phyloP scores from a whole-genome alignment of 2,329 filamentous ascomycete genomes.

The Periconia macrospinosa region DNA sequence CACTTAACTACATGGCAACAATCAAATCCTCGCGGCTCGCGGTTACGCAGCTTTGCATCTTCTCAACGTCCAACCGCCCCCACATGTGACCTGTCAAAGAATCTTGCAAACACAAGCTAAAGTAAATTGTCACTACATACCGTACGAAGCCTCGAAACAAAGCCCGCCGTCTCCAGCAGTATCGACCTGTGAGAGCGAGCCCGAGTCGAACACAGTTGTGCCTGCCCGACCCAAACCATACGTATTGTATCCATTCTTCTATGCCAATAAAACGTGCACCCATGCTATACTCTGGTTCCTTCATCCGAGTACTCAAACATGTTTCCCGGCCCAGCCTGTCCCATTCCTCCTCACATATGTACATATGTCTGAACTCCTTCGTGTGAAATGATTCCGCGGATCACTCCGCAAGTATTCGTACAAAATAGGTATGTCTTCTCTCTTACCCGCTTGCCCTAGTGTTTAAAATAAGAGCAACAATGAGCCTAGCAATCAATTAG shows the following conservation, averaged over 20 bases:
- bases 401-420: conserved; percentile 32
- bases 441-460: conserved; percentile 70
- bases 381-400: conserved; percentile 22
- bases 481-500: conserved; percentile 62
- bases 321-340: neutral
- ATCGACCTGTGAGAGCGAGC: neutral
- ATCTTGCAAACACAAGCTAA: neutral
- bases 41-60: neutral
- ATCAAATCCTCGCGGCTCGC: too few species aligned
- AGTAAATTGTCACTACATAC: neutral
- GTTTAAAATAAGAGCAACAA: conserved; percentile 91
- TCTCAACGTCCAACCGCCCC: neutral
- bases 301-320: neutral
- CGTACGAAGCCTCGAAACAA: neutral
- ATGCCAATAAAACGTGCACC: neutral
- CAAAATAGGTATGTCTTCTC: conserved; percentile 14
- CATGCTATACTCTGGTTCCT: too few species aligned
- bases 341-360: neutral
- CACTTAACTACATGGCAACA: too few species aligned
- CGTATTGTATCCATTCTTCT: neutral
- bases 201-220: neutral
- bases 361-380: conserved; percentile 21
- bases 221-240: too few species aligned
- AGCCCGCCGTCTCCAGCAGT: neutral
- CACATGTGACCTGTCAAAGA: neutral